Percentiles rank a stretch among this genome's conserved stretches.
Evolutionary conservation across 108 stramenopile genomes (phyloP).

Genomic region (Licmophora abbreviata): DNA sequence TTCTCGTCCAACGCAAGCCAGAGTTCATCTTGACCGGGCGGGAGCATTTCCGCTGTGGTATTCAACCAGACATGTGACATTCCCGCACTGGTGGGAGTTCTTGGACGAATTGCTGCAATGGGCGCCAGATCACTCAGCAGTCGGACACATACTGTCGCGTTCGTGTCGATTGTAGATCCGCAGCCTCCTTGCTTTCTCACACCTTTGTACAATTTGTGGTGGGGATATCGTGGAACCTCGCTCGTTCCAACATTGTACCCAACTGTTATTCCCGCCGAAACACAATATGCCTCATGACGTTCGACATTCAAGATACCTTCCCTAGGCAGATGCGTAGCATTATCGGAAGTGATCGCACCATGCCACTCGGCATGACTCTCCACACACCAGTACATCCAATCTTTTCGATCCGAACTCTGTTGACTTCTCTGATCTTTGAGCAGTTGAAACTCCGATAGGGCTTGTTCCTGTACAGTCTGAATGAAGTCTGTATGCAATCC

Average conservation of each 20-base stretch:
- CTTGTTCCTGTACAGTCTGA: conserved; percentile 15
- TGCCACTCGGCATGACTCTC: conserved; percentile 35
- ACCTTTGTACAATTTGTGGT: conserved; percentile 13
- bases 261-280: conserved; percentile 35
- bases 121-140: conserved; percentile 3
- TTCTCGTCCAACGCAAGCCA: conserved; percentile 3
- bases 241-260: conserved; percentile 33
- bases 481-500: conserved; percentile 28
- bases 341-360: neutral
- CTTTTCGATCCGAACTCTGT: neutral
- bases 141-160: conserved; percentile 2
- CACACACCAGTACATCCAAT: conserved; percentile 44
- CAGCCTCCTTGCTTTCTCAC: neutral
- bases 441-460: conserved; percentile 8
- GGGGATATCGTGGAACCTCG: too few relatives aligned
- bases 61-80: conserved; percentile 26
- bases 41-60: too few relatives aligned
- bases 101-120: conserved; percentile 29
- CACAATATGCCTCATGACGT: conserved; percentile 15
- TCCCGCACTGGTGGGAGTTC: conserved; percentile 40
- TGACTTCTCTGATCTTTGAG: conserved; percentile 11
- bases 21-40: conserved; percentile 5
- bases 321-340: neutral
- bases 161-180: conserved; percentile 3
- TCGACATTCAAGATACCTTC: conserved; percentile 4